Percentiles rank a stretch among this genome's conserved stretches.
These are phyloP conservation scores for Plasmopara muralis DNA, from an alignment of 352 stramenopile genomes.

Conservation along the genomic window DNA sequence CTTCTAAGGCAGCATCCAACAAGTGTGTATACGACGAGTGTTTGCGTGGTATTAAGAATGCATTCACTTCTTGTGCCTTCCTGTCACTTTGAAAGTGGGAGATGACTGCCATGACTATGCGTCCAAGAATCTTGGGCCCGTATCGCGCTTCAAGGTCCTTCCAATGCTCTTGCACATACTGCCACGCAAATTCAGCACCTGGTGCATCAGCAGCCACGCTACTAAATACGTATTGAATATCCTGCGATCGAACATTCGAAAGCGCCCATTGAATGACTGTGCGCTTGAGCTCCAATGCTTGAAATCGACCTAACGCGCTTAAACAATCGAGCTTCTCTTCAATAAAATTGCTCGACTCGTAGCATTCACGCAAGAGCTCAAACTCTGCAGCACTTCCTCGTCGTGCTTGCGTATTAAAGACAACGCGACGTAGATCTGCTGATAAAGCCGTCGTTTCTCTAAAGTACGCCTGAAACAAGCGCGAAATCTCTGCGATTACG, in stretches of 20 bases:
- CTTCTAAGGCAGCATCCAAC: slow-evolving; percentile 62
- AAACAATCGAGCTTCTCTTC: slow-evolving; percentile 79
- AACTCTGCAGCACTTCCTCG: slow-evolving; percentile 40
- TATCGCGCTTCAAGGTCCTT: slow-evolving; percentile 57
- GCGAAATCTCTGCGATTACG: slow-evolving; percentile 44
- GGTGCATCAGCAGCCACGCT: slow-evolving; percentile 58
- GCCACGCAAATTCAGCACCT: slow-evolving; percentile 51
- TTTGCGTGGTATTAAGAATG: slow-evolving; percentile 56
- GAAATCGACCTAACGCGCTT: slow-evolving; percentile 57
- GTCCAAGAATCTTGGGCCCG: slow-evolving; percentile 49
- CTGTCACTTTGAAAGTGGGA: slow-evolving; percentile 58
- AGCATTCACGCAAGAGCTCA: slow-evolving; percentile 42
- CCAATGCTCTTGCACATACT: slow-evolving; percentile 75
- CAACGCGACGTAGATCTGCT: slow-evolving; percentile 52
- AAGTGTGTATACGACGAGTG: slow-evolving; percentile 59
- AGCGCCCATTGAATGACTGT: slow-evolving; percentile 64
- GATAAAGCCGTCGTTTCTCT: slow-evolving; percentile 38
- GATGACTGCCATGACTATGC: slow-evolving; percentile 58
- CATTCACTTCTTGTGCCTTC: slow-evolving; percentile 45
- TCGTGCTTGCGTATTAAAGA: slow-evolving; percentile 55
- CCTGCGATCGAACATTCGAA: slow-evolving; percentile 66
- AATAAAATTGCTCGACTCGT: slow-evolving; percentile 72
- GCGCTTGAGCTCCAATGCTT: slow-evolving; percentile 49
- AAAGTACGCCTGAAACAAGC: slow-evolving; percentile 54
- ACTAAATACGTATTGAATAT: slow-evolving; percentile 74